Base-by-base conservation (phyloP, 2,329 filamentous ascomycete genomes). In the Gaeumannomyces tritici region DNA sequence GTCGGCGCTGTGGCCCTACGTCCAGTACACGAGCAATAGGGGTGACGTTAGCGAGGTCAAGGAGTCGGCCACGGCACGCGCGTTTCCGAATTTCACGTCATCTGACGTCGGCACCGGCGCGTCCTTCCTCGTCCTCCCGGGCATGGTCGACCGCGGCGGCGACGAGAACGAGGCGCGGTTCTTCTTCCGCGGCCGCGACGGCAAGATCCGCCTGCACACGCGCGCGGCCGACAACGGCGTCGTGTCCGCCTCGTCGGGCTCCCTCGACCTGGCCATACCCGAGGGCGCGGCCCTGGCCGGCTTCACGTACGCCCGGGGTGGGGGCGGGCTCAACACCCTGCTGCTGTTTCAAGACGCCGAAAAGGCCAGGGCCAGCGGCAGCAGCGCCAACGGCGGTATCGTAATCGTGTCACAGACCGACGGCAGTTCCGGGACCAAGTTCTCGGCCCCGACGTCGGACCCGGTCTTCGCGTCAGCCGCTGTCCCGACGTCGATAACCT, bases 321-420 rank as follows among this genome's bases (percentile, higher is more conserved):
- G 13, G 11, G 24, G 24, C 24, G 6, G 11, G 11, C 64, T 67
- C 13, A 67, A 69, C 61, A 69, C 66, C 3, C 67, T 65, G 60
- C 62, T 70, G 24, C 54, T 68, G 13, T 70, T 68, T 13, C 67
- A 70, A 57, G 69, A 70, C 57, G 62, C 59, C 27, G 55, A 47
- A 31, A 64, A 65, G 18, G 55, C 55, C 55, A 29, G 9, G 21
- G 13, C 31, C 31, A 11, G 31, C 31, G 31, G 31, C 8, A 31
- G 31, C 4, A 11, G 4, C 33, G 13, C 9, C 15, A 57, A 57
- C 55, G 55, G 55, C 3, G 55, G 55, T 3, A 21, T 57, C 55
- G 28, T 21, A 27, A 27, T 57, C 55, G 7, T 57, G 24, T 31
- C 55, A 11, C 55, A 57, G 55, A 35, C 33, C 12, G 33, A 35